Conservation (phyloP, 257 asterid species). For the Henckelia pumila region DNA sequence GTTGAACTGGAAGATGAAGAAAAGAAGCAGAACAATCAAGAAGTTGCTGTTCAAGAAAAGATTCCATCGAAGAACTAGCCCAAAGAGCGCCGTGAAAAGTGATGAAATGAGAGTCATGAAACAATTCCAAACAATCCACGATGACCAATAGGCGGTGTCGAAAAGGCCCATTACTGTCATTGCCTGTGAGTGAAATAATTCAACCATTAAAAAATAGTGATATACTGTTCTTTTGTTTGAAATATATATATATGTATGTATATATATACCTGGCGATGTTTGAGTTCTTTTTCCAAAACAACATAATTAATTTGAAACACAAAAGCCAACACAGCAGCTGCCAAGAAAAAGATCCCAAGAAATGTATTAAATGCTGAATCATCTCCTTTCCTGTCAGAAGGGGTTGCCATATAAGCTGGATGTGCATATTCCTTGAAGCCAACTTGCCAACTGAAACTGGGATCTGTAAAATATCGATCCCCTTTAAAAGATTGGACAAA, state of each 20-base stretch:
- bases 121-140: slow-evolving; percentile 45
- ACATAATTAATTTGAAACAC: slow-evolving; percentile 34
- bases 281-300: slow-evolving; percentile 48
- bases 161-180: slow-evolving; percentile 47
- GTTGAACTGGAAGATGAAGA: slow-evolving; percentile 39
- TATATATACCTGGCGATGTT: slow-evolving; percentile 56
- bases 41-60: slow-evolving; percentile 34
- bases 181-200: slow-evolving; percentile 25
- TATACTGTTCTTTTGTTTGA: neutral
- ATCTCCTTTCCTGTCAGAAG: no score
- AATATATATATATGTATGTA: no score
- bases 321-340: slow-evolving; percentile 40
- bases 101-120: slow-evolving; percentile 36
- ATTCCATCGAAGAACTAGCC: slow-evolving; percentile 31
- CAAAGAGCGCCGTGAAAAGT: slow-evolving; percentile 24
- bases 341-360: slow-evolving; percentile 27
- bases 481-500: no score
- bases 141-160: slow-evolving; percentile 45
- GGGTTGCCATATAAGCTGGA: slow-evolving; percentile 17
- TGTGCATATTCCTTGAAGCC: slow-evolving; percentile 42
- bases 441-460: slow-evolving; percentile 31
- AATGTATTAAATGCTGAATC: neutral
- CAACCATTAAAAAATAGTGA: neutral
- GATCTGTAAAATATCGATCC: slow-evolving; percentile 25
- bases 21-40: slow-evolving; percentile 31